A percentile compares a stretch with the other conserved stretches of the same genome.
These are phyloP conservation scores for Lonicera japonica DNA, from an alignment of 129 eudicot species.

Conservation along the genomic window DNA sequence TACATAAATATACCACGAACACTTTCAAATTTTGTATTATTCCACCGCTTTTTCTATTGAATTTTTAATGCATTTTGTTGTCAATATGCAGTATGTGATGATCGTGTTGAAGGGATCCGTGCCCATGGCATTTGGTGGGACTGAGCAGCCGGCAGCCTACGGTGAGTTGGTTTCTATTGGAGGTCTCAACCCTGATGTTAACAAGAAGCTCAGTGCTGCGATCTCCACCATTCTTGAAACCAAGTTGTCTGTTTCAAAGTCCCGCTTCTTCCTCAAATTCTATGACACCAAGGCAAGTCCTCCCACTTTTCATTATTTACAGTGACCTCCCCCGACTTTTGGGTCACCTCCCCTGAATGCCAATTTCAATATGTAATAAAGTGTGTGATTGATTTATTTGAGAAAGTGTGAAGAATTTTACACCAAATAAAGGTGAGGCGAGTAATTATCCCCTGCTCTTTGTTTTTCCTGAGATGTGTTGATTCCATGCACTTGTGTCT, in stretches of 20 bases:
- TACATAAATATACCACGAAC: no score
- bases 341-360: no score
- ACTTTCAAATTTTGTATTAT: not conserved
- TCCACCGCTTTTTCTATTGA: not conserved
- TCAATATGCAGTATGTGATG: constrained; percentile 81
- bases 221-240: constrained; percentile 67
- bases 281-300: constrained; percentile 70
- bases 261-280: constrained; percentile 73
- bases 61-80: not conserved
- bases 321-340: no score
- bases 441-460: not conserved
- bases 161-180: constrained; percentile 97
- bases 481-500: no score
- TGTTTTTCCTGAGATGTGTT: no score
- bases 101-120: constrained; percentile 81
- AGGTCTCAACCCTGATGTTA: constrained; percentile 65
- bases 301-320: not conserved
- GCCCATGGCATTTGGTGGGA: constrained; percentile 85
- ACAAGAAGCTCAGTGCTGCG: constrained; percentile 87
- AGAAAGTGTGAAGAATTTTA: no score
- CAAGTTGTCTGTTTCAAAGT: constrained; percentile 65
- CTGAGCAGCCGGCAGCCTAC: constrained; percentile 86
- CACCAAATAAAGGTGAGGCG: no score
- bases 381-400: no score
- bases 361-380: no score